Evolutionary conservation across 306 rosid species (phyloP), one percentile per base, ranked within the genome.

Genomic region (Acacia crassicarpa): DNA sequence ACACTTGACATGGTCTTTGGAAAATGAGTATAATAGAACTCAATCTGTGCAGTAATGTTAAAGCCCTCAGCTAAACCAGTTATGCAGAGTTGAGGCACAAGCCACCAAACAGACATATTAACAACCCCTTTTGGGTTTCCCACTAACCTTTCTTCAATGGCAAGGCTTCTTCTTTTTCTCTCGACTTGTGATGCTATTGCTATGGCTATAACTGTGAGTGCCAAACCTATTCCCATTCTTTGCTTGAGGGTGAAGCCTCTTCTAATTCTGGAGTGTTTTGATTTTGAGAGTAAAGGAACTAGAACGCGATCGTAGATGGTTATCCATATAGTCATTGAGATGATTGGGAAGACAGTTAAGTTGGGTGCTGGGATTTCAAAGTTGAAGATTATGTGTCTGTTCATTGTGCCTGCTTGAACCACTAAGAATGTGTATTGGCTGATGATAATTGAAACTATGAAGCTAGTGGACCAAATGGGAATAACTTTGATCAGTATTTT

Each of bases 1-100:
- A 95, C 86, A 82, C 98, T 93, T 0, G 94, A 79, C 97, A 93
- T 90, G 77, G 83, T 87, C 61, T 81, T 89, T 13, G 99, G 99
- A 68, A 93, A 81, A 68, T 91, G 90, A 27, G 95, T 86, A 83
- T 93, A 95, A 81, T 69, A 95, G 62, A 93, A 95, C 77, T 95
- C 95, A 23, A 90, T 84, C 69, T 91, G 95, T 67, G 92, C 98
- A 43, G 93, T 91, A 0, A 76, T 76, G 51, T 91, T 90, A 11
- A 93, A 85, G 2, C 86, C 98, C 85, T 95, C 97, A 1, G 93
- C 97, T 14, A 90, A 27, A 70, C 98, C 98, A 62, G 4, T 20
- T 2, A 95, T 76, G 84, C 92, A 88, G 9, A 88, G 43, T 3
- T 95, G 99, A 0, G 93, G 98, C 1, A 85, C 88, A 11, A 95